Conservation (phyloP, 805 yeast species). For the Tetrapisispora iriomotensis region DNA sequence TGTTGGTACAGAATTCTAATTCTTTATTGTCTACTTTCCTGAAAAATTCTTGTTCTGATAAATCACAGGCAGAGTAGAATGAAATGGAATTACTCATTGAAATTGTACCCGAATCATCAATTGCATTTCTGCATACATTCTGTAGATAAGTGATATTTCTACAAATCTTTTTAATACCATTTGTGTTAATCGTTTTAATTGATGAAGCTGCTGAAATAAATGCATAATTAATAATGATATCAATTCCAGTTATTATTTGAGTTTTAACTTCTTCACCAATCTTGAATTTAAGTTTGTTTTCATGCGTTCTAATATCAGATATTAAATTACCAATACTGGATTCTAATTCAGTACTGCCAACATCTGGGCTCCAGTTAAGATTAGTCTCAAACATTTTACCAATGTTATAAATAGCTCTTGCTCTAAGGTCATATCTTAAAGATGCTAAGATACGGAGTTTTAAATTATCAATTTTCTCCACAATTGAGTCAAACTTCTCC, state of each 20-base stretch:
- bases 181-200: conserved; percentile 18
- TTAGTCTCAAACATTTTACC: conserved; percentile 20
- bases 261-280: conserved; percentile 13
- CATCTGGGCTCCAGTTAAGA: conserved; percentile 23
- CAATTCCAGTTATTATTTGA: conserved; percentile 21
- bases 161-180: conserved; percentile 24
- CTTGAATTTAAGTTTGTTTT: conserved; percentile 19
- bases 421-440: conserved; percentile 24
- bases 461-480: conserved; percentile 12
- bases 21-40: conserved; percentile 13
- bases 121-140: conserved; percentile 17
- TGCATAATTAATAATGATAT: conserved; percentile 13
- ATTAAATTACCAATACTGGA: conserved; percentile 21
- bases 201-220: conserved; percentile 21
- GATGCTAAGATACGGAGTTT: conserved; percentile 15
- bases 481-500: conserved; percentile 13
- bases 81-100: conserved; percentile 17
- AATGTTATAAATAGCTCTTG: conserved; percentile 22
- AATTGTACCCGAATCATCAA: conserved; percentile 14
- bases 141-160: conserved; percentile 27
- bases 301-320: conserved; percentile 20
- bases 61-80: conserved; percentile 19
- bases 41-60: conserved; percentile 16
- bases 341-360: conserved; percentile 25
- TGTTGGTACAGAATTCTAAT: conserved; percentile 10